Conservation (phyloP, 768 basidiomycete genomes). For the Lactarius deliciosus region DNA sequence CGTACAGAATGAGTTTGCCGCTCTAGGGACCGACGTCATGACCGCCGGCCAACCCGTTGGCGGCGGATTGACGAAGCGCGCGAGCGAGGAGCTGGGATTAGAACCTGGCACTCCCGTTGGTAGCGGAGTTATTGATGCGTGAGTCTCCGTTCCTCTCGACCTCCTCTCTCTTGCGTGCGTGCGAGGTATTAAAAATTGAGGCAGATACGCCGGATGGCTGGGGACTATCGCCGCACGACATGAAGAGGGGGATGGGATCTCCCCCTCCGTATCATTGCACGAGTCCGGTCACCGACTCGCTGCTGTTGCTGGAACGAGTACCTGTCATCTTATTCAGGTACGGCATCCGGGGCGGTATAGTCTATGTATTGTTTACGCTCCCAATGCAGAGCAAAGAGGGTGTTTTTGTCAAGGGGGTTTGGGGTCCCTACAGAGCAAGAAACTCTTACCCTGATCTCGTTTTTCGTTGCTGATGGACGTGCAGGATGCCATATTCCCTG, state of each 20-base stretch:
- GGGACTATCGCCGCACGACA: slow-evolving; percentile 89
- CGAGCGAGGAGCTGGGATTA: slow-evolving; percentile 85
- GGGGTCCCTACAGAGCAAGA: slow-evolving; percentile 82
- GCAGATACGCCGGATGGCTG: slow-evolving; percentile 92
- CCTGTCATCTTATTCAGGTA: slow-evolving; percentile 92
- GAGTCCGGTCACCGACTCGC: slow-evolving; percentile 84
- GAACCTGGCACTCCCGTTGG: slow-evolving; percentile 87
- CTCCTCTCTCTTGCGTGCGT: neutral
- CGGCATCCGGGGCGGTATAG: slow-evolving; percentile 19
- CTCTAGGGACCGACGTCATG: slow-evolving; percentile 57
- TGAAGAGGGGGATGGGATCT: slow-evolving; percentile 49
- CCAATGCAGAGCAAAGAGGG: slow-evolving; percentile 67
- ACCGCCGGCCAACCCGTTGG: slow-evolving; percentile 89
- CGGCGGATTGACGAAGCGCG: slow-evolving; percentile 68
- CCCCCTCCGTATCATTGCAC: slow-evolving; percentile 57
- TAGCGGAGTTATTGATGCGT: slow-evolving; percentile 95
- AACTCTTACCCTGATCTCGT: slow-evolving; percentile 7
- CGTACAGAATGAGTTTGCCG: slow-evolving; percentile 72
- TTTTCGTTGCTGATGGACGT: slow-evolving; percentile 27
- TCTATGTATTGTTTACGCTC: neutral
- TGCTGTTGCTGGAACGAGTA: slow-evolving; percentile 93
- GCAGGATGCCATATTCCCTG: slow-evolving; percentile 84
- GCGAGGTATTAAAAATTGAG: slow-evolving; percentile 14
- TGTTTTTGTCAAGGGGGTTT: slow-evolving; percentile 87
- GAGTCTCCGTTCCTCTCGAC: slow-evolving; percentile 33